Percentiles rank a stretch among this genome's conserved stretches.
Evolutionary conservation across 768 basidiomycete genomes (phyloP).

Genomic region (Multifurca ochricompacta): DNA sequence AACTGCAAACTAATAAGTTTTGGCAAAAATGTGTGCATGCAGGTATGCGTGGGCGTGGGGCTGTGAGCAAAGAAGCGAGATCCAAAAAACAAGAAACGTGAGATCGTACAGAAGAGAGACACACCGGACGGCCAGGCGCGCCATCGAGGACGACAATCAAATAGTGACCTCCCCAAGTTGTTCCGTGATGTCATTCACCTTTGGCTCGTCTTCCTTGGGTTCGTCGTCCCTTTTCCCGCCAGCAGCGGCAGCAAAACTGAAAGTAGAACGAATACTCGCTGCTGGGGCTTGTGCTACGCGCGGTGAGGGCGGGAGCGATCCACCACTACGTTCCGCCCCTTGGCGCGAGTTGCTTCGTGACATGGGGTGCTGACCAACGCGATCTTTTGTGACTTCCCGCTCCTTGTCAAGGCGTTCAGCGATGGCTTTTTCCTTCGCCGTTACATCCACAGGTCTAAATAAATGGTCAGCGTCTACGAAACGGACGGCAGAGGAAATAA

Average conservation of each 20-base stretch:
- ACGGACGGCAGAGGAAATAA: slow-evolving; percentile 21
- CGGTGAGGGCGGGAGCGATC: slow-evolving; percentile 20
- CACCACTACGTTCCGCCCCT: slow-evolving; percentile 25
- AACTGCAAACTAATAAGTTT: slow-evolving; percentile 9
- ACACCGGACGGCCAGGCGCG: slow-evolving; percentile 10
- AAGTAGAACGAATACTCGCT: slow-evolving; percentile 56
- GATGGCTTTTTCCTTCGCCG: slow-evolving; percentile 67
- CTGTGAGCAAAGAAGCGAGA: slow-evolving; percentile 14
- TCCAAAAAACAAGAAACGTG: slow-evolving; percentile 15
- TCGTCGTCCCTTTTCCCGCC: slow-evolving; percentile 37
- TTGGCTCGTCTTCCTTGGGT: slow-evolving; percentile 19
- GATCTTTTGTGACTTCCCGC: slow-evolving; percentile 36
- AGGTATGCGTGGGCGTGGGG: slow-evolving; percentile 19
- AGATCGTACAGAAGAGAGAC: slow-evolving; percentile 11
- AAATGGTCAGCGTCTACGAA: neutral
- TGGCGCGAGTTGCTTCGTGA: slow-evolving; percentile 36
- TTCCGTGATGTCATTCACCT: slow-evolving; percentile 24
- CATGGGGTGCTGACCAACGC: slow-evolving; percentile 33
- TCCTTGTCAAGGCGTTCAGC: slow-evolving; percentile 64
- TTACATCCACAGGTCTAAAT: slow-evolving; percentile 75
- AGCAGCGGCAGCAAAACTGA: slow-evolving; percentile 81
- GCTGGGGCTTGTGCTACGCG: slow-evolving; percentile 19
- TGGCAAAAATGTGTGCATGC: slow-evolving; percentile 14
- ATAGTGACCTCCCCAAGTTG: slow-evolving; percentile 33
- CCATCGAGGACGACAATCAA: slow-evolving; percentile 17